Base-by-base conservation (phyloP, 371 early-diverging fungal species). In the Chytridiales sp. region DNA sequence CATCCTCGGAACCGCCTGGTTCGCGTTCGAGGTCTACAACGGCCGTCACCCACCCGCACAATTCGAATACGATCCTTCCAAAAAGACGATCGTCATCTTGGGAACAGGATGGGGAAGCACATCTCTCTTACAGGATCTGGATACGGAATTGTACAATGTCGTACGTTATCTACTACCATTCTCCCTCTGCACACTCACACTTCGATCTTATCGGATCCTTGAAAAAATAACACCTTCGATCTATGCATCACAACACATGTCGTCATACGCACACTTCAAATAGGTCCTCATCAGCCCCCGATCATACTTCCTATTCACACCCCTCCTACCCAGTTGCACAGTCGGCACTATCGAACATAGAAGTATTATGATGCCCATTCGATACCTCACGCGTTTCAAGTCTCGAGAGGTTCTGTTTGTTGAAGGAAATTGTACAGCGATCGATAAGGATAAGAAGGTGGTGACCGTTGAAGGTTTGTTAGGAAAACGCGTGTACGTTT, bases 271-370 rank as follows among this genome's bases (percentile, higher is more conserved):
- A n/a, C n/a, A 21, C 3, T 15, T n/a, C 24, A 21, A 15, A 9
- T 26, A 79, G 82, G 61, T 88, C 3, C 84, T 91, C 6, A 85
- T 94, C 0, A 88, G 88, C 26, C 93, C 93, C 17, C 82, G 90
- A 56, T 94, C 93, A 74, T 96, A 93, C 78, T 96, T 96, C 69
- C 74, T 93, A 67, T 95, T 93, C 76, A 94, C 95, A 4, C 95
- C 95, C 21, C 69, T 95, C 48, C 76, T 94, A 42, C 93, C 95
- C 38, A 85, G 84, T 61, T 85, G 86, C 66, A 90, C 92, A 0
- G 89, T 90, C 1, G 93, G 93, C 38, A 91, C 93, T 0, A 81
- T 92, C 27, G 93, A 93, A 68, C 77, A 87, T 44, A 83, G 91
- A 11, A 87, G 88, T 15, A 82, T 93, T 63, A 87, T 93, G 84